A percentile compares a stretch with the other conserved stretches of the same genome.
Conservation (phyloP, 106 monocot species). For the Dendrobium nobile region DNA sequence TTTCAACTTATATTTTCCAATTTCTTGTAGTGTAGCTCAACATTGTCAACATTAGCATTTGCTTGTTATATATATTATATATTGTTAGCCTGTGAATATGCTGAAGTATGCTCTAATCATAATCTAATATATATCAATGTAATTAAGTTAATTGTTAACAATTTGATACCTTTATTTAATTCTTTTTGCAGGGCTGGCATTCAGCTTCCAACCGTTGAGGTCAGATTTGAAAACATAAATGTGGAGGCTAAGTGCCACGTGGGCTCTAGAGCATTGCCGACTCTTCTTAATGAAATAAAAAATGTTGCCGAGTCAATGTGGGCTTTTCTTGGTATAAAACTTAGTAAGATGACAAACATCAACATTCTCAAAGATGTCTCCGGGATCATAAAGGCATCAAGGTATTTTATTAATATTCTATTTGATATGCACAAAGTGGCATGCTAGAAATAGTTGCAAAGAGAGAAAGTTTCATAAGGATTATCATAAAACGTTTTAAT, state of each 20-base stretch:
- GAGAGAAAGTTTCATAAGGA: too few relatives aligned
- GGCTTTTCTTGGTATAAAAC: slow-evolving; percentile 24
- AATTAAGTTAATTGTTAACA: background rate
- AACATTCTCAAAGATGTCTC: slow-evolving; percentile 53
- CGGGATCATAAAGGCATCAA: slow-evolving; percentile 52
- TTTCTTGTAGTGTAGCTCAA: too few relatives aligned
- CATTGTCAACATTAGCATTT: too few relatives aligned
- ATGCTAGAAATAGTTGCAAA: too few relatives aligned
- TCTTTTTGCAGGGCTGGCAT: slow-evolving; percentile 32
- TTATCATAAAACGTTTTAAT: too few relatives aligned
- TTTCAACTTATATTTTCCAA: too few relatives aligned
- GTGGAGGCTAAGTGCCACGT: slow-evolving; percentile 53
- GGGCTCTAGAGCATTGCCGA: slow-evolving; percentile 58
- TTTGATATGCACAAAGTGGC: background rate
- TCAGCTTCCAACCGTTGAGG: slow-evolving; percentile 52
- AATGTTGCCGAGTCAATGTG: slow-evolving; percentile 36
- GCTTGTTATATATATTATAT: too few relatives aligned
- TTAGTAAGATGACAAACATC: slow-evolving; percentile 31
- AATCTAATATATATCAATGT: too few relatives aligned
- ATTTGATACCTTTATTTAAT: background rate
- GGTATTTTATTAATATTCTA: slow-evolving; percentile 13
- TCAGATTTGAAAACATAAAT: slow-evolving; percentile 40
- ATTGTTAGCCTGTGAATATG: background rate
- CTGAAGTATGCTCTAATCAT: background rate
- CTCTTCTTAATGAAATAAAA: slow-evolving; percentile 31